phyloP scores from a whole-genome alignment of 495 filamentous ascomycete genomes.

The Neurospora sp. region DNA sequence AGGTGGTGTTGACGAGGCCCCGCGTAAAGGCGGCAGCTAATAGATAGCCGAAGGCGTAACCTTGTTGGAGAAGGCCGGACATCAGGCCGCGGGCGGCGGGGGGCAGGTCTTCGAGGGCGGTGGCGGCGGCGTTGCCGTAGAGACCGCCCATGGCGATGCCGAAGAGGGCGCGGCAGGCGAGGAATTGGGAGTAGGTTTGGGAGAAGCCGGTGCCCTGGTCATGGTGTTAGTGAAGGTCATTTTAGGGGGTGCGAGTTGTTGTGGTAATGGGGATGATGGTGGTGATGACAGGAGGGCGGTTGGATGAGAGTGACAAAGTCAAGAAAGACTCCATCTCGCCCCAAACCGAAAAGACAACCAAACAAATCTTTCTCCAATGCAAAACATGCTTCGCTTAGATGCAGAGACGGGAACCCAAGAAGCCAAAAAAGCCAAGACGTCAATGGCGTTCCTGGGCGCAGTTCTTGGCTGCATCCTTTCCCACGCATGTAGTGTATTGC shows the following conservation, averaged over 20 bases:
- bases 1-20: constrained; percentile 59
- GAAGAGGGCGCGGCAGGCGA: constrained; percentile 75
- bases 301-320: not conserved
- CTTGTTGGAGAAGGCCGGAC: constrained; percentile 76
- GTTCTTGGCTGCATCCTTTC: not conserved
- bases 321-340: not conserved
- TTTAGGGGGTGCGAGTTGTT: too few relatives aligned
- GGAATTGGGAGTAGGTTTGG: constrained; percentile 65
- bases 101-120: constrained; percentile 77
- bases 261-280: not conserved
- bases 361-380: not conserved
- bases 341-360: not conserved
- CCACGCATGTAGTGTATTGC: not conserved
- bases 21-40: constrained; percentile 69
- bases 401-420: not conserved
- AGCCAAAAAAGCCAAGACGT: not conserved
- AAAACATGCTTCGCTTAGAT: not conserved
- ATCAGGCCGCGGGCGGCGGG: constrained; percentile 62
- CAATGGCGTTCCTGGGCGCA: not conserved
- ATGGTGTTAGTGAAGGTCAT: too few relatives aligned
- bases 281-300: not conserved
- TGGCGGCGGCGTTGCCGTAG: constrained; percentile 81
- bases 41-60: constrained; percentile 82
- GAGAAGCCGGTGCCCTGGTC: constrained; percentile 62
- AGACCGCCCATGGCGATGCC: constrained; percentile 84